Evolutionary conservation across 169 alveolate genomes (phyloP).

Genomic region (Plasmodium sp.): DNA sequence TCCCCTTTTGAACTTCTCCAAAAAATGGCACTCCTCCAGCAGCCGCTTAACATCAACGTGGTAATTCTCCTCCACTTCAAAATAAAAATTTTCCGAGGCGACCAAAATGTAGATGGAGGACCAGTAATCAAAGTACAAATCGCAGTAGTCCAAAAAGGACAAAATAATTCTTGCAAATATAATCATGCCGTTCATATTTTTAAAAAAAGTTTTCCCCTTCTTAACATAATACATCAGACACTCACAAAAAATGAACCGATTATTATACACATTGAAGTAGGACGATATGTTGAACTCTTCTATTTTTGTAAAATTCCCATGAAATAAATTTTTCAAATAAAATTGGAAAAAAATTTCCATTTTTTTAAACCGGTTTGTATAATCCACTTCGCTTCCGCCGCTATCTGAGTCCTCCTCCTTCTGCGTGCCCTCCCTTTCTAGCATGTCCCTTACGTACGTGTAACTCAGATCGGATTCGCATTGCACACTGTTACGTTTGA

Average conservation of each 20-base stretch:
- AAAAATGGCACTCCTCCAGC: slow-evolving; percentile 2
- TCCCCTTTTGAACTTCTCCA: background rate
- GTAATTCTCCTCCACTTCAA: slow-evolving; percentile 15
- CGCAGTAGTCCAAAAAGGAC: slow-evolving; percentile 42
- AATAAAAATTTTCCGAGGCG: slow-evolving; percentile 60
- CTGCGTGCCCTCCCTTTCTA: background rate
- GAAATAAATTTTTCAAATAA: slow-evolving; percentile 39
- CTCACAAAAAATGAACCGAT: slow-evolving; percentile 52
- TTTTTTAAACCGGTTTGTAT: slow-evolving; percentile 27
- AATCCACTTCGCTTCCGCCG: background rate
- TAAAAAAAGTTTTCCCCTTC: slow-evolving; percentile 4
- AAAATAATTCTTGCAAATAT: slow-evolving; percentile 67
- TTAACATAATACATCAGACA: slow-evolving; percentile 45
- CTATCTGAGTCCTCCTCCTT: background rate
- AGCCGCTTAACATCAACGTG: background rate
- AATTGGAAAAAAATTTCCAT: slow-evolving; percentile 48
- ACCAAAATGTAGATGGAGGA: slow-evolving; percentile 51
- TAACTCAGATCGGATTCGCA: slow-evolving; percentile 28
- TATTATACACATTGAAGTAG: slow-evolving; percentile 25
- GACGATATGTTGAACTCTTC: slow-evolving; percentile 17
- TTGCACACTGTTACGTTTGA: background rate
- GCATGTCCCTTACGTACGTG: slow-evolving; percentile 7
- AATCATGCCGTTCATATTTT: background rate
- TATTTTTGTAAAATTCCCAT: slow-evolving; percentile 20
- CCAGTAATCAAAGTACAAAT: slow-evolving; percentile 53